Evolutionary conservation across 768 basidiomycete species (phyloP).

Genomic region (Atractiella rhizophila): DNA sequence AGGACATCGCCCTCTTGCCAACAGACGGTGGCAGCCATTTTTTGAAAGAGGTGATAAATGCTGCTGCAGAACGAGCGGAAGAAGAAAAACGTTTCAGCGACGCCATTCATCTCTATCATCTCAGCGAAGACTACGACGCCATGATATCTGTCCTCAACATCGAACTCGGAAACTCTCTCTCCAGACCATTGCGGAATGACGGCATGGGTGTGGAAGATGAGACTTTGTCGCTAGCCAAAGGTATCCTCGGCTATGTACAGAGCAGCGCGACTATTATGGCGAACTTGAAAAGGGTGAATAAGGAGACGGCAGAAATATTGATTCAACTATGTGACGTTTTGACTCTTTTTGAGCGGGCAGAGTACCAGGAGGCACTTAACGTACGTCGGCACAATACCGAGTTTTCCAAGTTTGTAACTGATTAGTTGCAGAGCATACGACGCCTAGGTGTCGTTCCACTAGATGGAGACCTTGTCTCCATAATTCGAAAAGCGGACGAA

Average conservation of each 20-base stretch:
- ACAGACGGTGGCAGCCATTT: constrained; percentile 29
- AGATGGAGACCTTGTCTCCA: constrained; percentile 56
- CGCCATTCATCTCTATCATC: constrained; percentile 84
- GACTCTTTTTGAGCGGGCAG: constrained; percentile 42
- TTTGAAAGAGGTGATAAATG: constrained; percentile 55
- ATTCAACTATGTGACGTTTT: constrained; percentile 59
- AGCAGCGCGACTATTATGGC: constrained; percentile 33
- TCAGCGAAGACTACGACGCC: constrained; percentile 68
- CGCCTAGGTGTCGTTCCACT: constrained; percentile 66
- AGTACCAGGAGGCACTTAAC: constrained; percentile 54
- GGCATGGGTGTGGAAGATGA: constrained; percentile 14
- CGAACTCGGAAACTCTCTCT: constrained; percentile 58
- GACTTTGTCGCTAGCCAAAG: constrained; percentile 20
- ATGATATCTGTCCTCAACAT: constrained; percentile 69
- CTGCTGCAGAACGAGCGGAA: constrained; percentile 56
- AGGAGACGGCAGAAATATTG: constrained; percentile 29
- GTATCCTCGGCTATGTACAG: constrained; percentile 50
- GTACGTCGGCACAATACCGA: constrained; percentile 26
- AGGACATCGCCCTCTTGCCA: background rate
- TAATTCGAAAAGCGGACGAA: constrained; percentile 62
- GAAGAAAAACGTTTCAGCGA: constrained; percentile 61
- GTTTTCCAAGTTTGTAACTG: background rate
- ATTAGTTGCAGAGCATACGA: constrained; percentile 43
- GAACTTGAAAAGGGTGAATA: constrained; percentile 41
- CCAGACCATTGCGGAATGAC: constrained; percentile 31